Percentiles rank a stretch among this genome's conserved stretches.
Evolutionary conservation across 2,329 filamentous ascomycete species (phyloP).

Genomic region (Exophiala mesophila): DNA sequence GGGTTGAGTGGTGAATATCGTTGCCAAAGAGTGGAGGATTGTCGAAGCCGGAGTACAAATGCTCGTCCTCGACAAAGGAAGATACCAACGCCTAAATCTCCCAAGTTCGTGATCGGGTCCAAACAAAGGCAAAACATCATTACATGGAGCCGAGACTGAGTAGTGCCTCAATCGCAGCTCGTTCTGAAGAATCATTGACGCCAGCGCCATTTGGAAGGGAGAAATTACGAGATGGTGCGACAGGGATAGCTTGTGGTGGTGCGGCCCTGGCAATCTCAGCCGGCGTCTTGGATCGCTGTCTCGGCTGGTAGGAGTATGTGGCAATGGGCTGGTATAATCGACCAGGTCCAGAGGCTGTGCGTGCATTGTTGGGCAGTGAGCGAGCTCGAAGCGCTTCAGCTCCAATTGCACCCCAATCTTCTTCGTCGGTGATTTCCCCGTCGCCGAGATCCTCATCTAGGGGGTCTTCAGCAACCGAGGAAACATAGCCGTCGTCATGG

Average conservation of each 20-base stretch:
- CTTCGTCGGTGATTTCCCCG: slow-evolving; percentile 86
- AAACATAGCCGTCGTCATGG: slow-evolving; percentile 61
- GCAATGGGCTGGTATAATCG: slow-evolving; percentile 36
- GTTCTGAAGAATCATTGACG: slow-evolving; percentile 38
- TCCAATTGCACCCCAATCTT: slow-evolving; percentile 89
- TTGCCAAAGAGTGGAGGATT: too few species aligned
- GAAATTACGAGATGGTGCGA: slow-evolving; percentile 30
- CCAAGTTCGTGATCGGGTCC: background rate
- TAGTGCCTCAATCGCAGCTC: slow-evolving; percentile 46
- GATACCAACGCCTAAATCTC: slow-evolving; percentile 2
- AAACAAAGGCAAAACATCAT: too few species aligned
- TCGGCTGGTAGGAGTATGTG: slow-evolving; percentile 31
- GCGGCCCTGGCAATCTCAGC: slow-evolving; percentile 32
- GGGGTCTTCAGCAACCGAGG: slow-evolving; percentile 65
- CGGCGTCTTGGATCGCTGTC: slow-evolving; percentile 21
- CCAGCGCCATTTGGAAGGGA: slow-evolving; percentile 29
- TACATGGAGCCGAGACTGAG: slow-evolving; percentile 46
- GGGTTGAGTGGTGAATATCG: too few species aligned
- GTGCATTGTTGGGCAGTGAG: slow-evolving; percentile 43
- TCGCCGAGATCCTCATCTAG: slow-evolving; percentile 68
- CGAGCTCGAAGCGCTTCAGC: slow-evolving; percentile 74
- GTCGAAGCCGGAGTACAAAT: too few species aligned
- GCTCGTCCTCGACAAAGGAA: too few species aligned
- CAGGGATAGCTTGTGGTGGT: slow-evolving; percentile 38
- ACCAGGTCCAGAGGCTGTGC: slow-evolving; percentile 37